Base-by-base conservation (phyloP, 148 eudicot genomes). In the Drosera capensis region DNA sequence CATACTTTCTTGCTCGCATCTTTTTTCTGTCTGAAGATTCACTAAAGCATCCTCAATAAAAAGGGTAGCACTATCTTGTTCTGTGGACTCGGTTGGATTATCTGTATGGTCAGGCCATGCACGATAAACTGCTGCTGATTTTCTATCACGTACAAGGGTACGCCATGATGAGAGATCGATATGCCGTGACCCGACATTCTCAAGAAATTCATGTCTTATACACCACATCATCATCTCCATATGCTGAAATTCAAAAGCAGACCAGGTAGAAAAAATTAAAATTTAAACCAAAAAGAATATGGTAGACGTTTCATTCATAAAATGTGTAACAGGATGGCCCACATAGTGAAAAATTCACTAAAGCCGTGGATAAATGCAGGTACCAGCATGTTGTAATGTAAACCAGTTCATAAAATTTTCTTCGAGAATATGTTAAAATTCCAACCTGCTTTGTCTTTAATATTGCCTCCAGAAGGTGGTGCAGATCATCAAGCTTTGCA, bases 151-250 rank as follows among this genome's bases (percentile, higher is more conserved):
- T 24, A 81, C 51, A 65, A 58, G 54, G 45, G 59, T 30, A 54
- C 78, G 67, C 99, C 99, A 90, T 23, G 77, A 71, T 29, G 54
- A 45, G 48, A 67, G 20, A 40, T 64, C 70, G 17, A 47, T 40
- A 47, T 75, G 67, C 16, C 77, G 70, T 55, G 86, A 68, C 56
- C 66, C 62, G 38, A 81, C 53, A 47, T 61, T 56, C 60, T 78
- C 88, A 54, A 90, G 75, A 66, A 85, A 90, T 13, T 70, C 62
- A 68, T 90, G 77, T 55, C 88, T 71, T 60, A 67, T 71, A 60
- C 82, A 79, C 99, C 99, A 90, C 59, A 68, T 49, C 82, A 90
- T 90, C 65, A 81, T 79, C 56, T 90, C 94, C 80, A 76, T 49
- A 57, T 90, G 99, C 99, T 90, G 81, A 48, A 49, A 59, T 59